Percentiles rank a stretch among this genome's conserved stretches.
Conservation (phyloP, 2,329 filamentous ascomycete species). For the Exophiala calicioides region DNA sequence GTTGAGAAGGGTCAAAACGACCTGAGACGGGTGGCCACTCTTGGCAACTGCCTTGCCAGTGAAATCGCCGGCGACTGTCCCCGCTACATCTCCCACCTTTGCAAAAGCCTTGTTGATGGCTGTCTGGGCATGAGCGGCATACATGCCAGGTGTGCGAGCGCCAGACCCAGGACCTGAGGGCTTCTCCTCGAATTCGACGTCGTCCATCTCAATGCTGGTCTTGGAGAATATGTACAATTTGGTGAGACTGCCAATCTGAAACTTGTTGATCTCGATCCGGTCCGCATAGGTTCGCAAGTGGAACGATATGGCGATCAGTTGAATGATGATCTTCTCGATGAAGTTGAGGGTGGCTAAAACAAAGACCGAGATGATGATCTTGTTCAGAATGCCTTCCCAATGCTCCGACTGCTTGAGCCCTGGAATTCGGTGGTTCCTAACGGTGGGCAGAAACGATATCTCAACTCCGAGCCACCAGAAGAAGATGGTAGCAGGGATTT, state of each 20-base stretch:
- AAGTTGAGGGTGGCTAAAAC: slow-evolving; percentile 79
- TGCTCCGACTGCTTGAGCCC: slow-evolving; percentile 53
- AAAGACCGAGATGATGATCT: slow-evolving; percentile 82
- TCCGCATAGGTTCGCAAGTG: slow-evolving; percentile 88
- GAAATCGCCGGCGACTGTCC: slow-evolving; percentile 85
- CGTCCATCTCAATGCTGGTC: slow-evolving; percentile 65
- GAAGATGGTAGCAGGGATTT: slow-evolving; percentile 82
- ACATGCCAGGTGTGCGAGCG: slow-evolving; percentile 70
- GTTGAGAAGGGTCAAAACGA: slow-evolving; percentile 74
- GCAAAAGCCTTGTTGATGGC: slow-evolving; percentile 74
- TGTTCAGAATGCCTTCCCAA: slow-evolving; percentile 81
- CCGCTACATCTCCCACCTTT: slow-evolving; percentile 82
- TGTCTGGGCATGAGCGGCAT: slow-evolving; percentile 68
- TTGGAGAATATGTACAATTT: slow-evolving; percentile 68
- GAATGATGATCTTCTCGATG: slow-evolving; percentile 88
- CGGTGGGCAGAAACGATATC: slow-evolving; percentile 80
- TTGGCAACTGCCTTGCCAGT: slow-evolving; percentile 70
- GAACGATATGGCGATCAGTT: slow-evolving; percentile 91
- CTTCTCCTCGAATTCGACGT: slow-evolving; percentile 73
- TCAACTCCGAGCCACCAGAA: slow-evolving; percentile 89
- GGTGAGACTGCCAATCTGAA: slow-evolving; percentile 70
- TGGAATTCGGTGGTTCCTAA: slow-evolving; percentile 64
- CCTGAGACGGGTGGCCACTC: slow-evolving; percentile 78
- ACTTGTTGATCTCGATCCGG: slow-evolving; percentile 88
- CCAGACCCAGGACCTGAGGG: slow-evolving; percentile 55